Percentiles rank a stretch among this genome's conserved stretches.
Evolutionary conservation across 2,329 filamentous ascomycete species (phyloP).

Genomic region (Eutypella sp.): DNA sequence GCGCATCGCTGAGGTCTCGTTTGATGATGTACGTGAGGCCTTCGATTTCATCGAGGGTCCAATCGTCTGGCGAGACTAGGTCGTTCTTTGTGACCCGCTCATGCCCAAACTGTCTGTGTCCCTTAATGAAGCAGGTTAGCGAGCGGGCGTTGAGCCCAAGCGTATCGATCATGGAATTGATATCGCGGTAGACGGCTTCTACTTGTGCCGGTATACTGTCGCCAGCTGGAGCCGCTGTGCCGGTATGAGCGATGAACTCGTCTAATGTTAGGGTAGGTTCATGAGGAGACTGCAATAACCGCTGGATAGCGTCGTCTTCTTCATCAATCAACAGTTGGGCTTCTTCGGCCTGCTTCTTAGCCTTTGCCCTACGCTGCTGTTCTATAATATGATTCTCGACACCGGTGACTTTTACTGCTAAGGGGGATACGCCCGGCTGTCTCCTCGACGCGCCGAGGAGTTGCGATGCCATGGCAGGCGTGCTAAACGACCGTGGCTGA

Average conservation of each 20-base stretch:
- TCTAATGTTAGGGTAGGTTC: constrained; percentile 59
- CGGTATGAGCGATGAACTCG: constrained; percentile 61
- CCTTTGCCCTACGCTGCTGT: constrained; percentile 47
- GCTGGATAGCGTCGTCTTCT: constrained; percentile 64
- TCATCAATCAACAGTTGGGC: constrained; percentile 57
- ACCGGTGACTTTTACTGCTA: constrained; percentile 33
- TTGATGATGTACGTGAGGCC: constrained; percentile 62
- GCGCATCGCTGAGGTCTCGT: constrained; percentile 55
- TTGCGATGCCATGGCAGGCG: constrained; percentile 54
- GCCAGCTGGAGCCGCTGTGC: constrained; percentile 46
- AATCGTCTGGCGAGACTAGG: constrained; percentile 62
- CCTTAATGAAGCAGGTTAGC: constrained; percentile 60
- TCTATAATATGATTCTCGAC: constrained; percentile 43
- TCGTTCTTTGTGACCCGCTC: constrained; percentile 58
- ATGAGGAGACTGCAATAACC: constrained; percentile 54
- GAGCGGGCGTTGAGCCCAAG: constrained; percentile 76
- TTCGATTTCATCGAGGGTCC: constrained; percentile 71
- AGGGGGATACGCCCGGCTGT: constrained; percentile 33
- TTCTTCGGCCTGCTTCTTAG: constrained; percentile 53
- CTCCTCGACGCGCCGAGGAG: constrained; percentile 38
- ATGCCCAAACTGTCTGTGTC: constrained; percentile 54
- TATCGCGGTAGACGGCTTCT: constrained; percentile 68
- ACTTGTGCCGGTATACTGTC: constrained; percentile 59
- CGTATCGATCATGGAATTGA: constrained; percentile 92
- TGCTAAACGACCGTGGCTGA: constrained; percentile 52